Base-by-base conservation (phyloP, 1,284 basidiomycete species). In the Moesziomyces globuligerus region DNA sequence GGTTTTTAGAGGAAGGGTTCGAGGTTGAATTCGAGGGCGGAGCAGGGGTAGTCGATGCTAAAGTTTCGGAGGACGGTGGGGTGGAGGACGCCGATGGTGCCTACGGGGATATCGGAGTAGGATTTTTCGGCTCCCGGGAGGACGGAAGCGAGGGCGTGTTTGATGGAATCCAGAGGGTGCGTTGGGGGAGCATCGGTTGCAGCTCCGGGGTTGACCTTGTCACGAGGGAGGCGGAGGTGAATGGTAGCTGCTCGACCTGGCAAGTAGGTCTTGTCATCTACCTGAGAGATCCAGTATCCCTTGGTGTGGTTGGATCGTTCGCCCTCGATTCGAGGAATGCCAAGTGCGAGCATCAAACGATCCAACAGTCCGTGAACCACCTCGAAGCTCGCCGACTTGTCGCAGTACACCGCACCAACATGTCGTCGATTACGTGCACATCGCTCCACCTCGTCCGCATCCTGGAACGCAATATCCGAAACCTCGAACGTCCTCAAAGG, bases 331-430 rank as follows among this genome's bases (percentile, higher is more conserved):
- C 89, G 87, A 29, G 92, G 90, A 42, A 98, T 88, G 70, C 93
- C 93, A 23, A 99, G 85, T 86, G 94, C 92, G 81, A 90, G 89
- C 95, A 99, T 98, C 49, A 93, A 86, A 45, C 94, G 87, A 83
- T 98, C 94, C 68, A 99, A 85, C 83, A 98, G 85, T 23, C 95
- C 95, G 82, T 98, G 96, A 10, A 96, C 90, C 67, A 96, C 88
- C 85, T 99, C 96, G 83, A 99, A 99, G 8, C 93, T 93, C 18
- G 95, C 96, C 15, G 90, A 91, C 86, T 92, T 93, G 84, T 96
- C 95, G 83, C 93, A 94, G 89, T 93, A 98, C 28, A 98, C 88
- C 0, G 91, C 95, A 0, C 89, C 92, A 1, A 94, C 89, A 76
- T 92, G 90, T 56, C 94, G 86, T 50, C 90, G 88, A 83, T 98